A percentile compares a stretch with the other conserved stretches of the same genome.
Evolutionary conservation across 148 eudicot genomes (phyloP).

Genomic region (Euryodendron excelsum): DNA sequence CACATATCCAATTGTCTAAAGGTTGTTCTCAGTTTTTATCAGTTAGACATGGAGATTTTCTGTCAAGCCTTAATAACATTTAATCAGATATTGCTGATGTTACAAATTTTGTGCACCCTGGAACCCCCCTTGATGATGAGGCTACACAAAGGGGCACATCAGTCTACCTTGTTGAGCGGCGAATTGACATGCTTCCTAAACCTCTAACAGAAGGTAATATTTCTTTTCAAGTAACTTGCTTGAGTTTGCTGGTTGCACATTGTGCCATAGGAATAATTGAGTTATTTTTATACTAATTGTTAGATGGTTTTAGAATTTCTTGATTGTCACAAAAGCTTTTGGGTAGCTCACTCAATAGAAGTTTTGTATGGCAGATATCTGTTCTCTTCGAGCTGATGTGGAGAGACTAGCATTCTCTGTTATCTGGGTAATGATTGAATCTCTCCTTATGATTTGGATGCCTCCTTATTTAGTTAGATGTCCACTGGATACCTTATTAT

Average conservation of each 20-base stretch:
- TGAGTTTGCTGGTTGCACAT: background rate
- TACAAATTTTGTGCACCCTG: slow-evolving; percentile 95
- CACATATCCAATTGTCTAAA: background rate
- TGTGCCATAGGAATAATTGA: background rate
- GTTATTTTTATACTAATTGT: background rate
- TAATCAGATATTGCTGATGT: slow-evolving; percentile 94
- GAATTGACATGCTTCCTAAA: slow-evolving; percentile 99
- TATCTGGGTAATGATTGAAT: slow-evolving; percentile 58
- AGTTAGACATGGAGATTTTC: background rate
- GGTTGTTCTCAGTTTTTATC: slow-evolving; percentile 2
- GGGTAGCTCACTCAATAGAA: background rate
- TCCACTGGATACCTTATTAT: background rate
- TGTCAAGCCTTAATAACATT: slow-evolving; percentile 45
- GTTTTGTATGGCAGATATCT: slow-evolving; percentile 64
- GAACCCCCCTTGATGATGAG: slow-evolving; percentile 89
- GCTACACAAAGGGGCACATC: slow-evolving; percentile 98
- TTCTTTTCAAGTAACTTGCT: background rate
- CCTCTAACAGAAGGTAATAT: slow-evolving; percentile 88
- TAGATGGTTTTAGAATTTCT: background rate
- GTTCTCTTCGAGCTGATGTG: slow-evolving; percentile 91
- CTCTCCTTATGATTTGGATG: background rate
- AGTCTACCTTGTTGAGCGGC: slow-evolving; percentile 90
- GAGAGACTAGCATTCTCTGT: slow-evolving; percentile 97
- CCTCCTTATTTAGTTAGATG: background rate
- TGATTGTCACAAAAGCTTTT: background rate